Base-by-base conservation (phyloP, 768 basidiomycete genomes). In the Dentipellis fragilis region DNA sequence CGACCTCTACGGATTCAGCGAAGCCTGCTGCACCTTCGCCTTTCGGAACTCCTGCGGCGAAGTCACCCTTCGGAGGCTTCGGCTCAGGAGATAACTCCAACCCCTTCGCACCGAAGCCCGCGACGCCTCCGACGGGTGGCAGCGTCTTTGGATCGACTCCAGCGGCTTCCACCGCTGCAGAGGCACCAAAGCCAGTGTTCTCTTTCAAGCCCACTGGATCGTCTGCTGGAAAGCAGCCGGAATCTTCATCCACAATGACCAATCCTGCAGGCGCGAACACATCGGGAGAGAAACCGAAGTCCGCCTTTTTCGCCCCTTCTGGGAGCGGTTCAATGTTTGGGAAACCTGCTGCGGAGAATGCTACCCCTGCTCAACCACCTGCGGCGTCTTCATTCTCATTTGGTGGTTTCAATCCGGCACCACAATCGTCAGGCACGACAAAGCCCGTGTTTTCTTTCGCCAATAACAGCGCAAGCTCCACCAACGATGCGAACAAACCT, bases 21-120 rank as follows among this genome's bases (percentile, higher is more conserved):
- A 34, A 58, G 34, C 8, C 60, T 17, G 53, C 47, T 51, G 14
- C 38, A 6, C 16, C 58, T 45, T 45, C 42, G 42, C 42, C 42
- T 17, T 45, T 45, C 16, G 42, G 42, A 17, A 16, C 42, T 45
- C 14, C 42, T 16, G n/a, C n/a, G 14, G 14, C 42, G 5, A 45
- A 45, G 42, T 10, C 42, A 17, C 8, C 42, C n/a, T 45, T 45
- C 19, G 42, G 42, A 45, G 42, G 42, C 9, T 45, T 45, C 19
- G 42, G 42, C 17, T 8, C 42, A 29, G 29, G 29, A 29, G 29
- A 29, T 29, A 29, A 29, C 14, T 19, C 42, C n/a, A 45, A 16
- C 42, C 42, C 42, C n/a, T 45, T 45, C 42, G 42, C 11, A 8
- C 9, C 42, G 3, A 45, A 45, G 42, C 42, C 42, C n/a, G 11